Base-by-base conservation (phyloP, 2,329 filamentous ascomycete species). In the Thielaviopsis ethacetica region DNA sequence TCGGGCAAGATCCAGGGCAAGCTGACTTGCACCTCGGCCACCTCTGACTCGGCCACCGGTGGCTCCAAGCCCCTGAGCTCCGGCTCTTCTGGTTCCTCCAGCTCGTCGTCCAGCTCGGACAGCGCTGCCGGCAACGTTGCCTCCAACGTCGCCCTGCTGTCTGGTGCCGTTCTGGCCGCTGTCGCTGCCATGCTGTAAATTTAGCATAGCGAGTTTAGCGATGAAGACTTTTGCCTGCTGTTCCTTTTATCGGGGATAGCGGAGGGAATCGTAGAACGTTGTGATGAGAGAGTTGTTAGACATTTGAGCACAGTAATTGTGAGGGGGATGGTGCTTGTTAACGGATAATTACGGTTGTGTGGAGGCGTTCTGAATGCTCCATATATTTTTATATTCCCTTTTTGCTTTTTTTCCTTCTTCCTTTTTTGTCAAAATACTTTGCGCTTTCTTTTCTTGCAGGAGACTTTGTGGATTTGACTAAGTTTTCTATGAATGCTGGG, bases 171-270 rank as follows among this genome's bases (percentile, higher is more conserved):
- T 58, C 63, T 78, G 52, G 75, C 72, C 63, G 76, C 69, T 54
- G 59, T 80, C 61, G 73, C 74, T 59, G 75, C 78, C 66, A 70
- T 80, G 66, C 68, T 82, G 69, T 81, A 79, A 77, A 59, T 59
- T 27, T 57, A 61, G 26, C 19, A 53, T 26, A 21, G 21, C 52
- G n/a, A 22, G 19, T 4, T 22, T 27, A 5, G 53, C 27, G 53
- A 52, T 44, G 19, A 51, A 51, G 26, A 55, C 26, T 56, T 56
- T 50, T 22, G 55, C 19, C 24, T 47, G 15, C 24, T 49, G n/a
- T 21, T 49, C 38, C 15, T 44, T 15, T 17, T 44, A 7, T 5
- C 17, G 13, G 38, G 10, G 17, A 21, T 21, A 21, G 44, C 21
- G n/a, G n/a, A n/a, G n/a, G n/a, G n/a, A 13, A n/a, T 49, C 10